Evolutionary conservation across 768 basidiomycete species (phyloP), one percentile per base, ranked within the genome.

Genomic region (Tubosaeta sp.): DNA sequence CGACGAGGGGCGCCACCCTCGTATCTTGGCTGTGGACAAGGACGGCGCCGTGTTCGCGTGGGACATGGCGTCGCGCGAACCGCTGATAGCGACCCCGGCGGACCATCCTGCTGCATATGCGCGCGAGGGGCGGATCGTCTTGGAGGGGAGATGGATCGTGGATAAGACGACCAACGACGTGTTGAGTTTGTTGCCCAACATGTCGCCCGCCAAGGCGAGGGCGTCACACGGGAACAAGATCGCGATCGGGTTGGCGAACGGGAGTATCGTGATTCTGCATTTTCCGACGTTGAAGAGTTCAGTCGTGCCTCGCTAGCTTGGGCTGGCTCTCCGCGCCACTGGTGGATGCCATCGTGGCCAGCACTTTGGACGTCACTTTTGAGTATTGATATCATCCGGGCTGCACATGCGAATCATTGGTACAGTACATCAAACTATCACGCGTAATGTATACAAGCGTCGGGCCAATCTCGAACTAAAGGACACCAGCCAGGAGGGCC

Each of bases 181-280:
- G 27, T 5, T 67, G 53, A 46, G 55, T 27, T 35, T 67, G 39
- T 46, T 67, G 47, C 66, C 66, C 1, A 67, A 67, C 13, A 67
- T 67, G 66, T 60, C 66, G 16, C 62, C 58, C 1, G 53, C 60
- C 25, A 67, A 31, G 16, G 60, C 52, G 24, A 49, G 59, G 35
- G 57, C 60, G 19, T 67, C 65, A 10, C 36, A 49, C 7, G 56
- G 54, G n/a, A 46, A 59, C 27, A 59, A 27, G 13, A 55, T 69
- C 34, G 66, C 53, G 35, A 58, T 67, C 30, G 66, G 66, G 18
- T 43, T 67, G 39, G 65, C 59, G 13, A 67, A 64, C 13, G 66
- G 66, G 47, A 55, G 65, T 16, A 55, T 67, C 14, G 57, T 67
- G n/a, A 57, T 67, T 21, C 0, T 67, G 46, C 54, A 34, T 2